Evolutionary conservation across 2,329 filamentous ascomycete species (phyloP), one percentile per base, ranked within the genome.

Genomic region (Pyrenochaeta sp.): DNA sequence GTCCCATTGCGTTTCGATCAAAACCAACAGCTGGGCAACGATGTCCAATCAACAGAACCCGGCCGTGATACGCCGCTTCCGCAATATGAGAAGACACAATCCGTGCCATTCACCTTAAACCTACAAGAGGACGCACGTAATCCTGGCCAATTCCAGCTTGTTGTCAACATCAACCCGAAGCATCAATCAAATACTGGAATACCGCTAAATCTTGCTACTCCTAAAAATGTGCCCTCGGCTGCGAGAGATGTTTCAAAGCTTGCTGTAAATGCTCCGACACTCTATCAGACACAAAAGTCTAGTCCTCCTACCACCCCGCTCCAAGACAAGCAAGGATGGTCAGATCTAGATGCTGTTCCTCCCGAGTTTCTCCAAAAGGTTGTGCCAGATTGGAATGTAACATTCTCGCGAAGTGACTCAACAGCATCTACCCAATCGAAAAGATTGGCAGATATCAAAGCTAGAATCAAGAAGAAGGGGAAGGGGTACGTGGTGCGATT

Each of bases 381-480:
- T 2, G 72, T 72, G 25, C 72, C 72, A 8, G 72, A 74, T 45
- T 74, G 72, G 72, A 61, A 67, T 19, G 54, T 69, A 8, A 68
- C 68, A 1, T 72, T 74, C 45, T 62, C 66, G 24, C 54, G 69
- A 19, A 74, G 63, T 45, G 67, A 68, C 45, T 72, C 71, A 2
- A 69, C 68, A 19, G 58, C 66, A 1, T 70, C 69, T 1, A 65
- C 55, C 2, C 69, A 74, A 44, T 68, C 66, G 13, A 65, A 66
- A 19, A 68, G 62, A 32, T 63, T 73, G 44, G 58, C 71, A 3
- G 67, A 73, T 19, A 73, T 75, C 54, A 74, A 73, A 37, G 72
- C 72, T 1, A 62, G 65, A 3, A 72, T 75, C 37, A 73, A 73
- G 61, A 74, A 72, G 60, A 74, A 67, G 40, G 71, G 69, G n/a